Conservation (phyloP, 495 filamentous ascomycete genomes). For the Rhizodiscina lignyota region DNA sequence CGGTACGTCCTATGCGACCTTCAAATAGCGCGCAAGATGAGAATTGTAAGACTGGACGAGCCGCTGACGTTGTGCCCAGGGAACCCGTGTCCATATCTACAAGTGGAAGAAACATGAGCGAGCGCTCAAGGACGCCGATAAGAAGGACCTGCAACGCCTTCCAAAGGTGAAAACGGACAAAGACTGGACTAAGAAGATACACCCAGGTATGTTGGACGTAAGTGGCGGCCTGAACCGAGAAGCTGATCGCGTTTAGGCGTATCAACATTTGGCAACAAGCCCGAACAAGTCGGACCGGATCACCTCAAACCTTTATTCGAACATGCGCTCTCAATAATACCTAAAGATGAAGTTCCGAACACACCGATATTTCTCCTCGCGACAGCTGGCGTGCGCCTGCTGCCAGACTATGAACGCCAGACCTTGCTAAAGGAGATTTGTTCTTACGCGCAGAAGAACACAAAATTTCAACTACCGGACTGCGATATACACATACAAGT, state of each 20-base stretch:
- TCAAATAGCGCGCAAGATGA: no score
- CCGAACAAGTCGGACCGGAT: constrained; percentile 59
- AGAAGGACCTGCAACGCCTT: constrained; percentile 46
- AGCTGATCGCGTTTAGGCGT: constrained; percentile 35
- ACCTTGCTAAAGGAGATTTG: constrained; percentile 65
- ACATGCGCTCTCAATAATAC: constrained; percentile 76
- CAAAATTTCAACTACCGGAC: constrained; percentile 75
- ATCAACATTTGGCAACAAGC: constrained; percentile 70
- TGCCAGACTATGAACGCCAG: constrained; percentile 55
- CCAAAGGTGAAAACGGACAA: constrained; percentile 70
- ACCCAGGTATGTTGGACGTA: constrained; percentile 39
- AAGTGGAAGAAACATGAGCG: constrained; percentile 64
- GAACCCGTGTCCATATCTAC: constrained; percentile 88
- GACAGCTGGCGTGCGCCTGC: constrained; percentile 88
- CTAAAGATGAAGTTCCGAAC: constrained; percentile 54
- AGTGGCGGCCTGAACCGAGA: not conserved
- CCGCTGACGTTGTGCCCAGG: no score
- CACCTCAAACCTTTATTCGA: constrained; percentile 64
- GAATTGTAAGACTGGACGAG: no score
- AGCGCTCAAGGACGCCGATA: constrained; percentile 43
- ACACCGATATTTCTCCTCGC: constrained; percentile 92
- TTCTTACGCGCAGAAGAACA: constrained; percentile 60
- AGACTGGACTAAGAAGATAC: constrained; percentile 84
- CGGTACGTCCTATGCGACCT: constrained; percentile 31
- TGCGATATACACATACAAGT: constrained; percentile 86